These are phyloP conservation scores for Neurospora tetrasperma DNA, from an alignment of 495 filamentous ascomycete species.

Conservation along the genomic window DNA sequence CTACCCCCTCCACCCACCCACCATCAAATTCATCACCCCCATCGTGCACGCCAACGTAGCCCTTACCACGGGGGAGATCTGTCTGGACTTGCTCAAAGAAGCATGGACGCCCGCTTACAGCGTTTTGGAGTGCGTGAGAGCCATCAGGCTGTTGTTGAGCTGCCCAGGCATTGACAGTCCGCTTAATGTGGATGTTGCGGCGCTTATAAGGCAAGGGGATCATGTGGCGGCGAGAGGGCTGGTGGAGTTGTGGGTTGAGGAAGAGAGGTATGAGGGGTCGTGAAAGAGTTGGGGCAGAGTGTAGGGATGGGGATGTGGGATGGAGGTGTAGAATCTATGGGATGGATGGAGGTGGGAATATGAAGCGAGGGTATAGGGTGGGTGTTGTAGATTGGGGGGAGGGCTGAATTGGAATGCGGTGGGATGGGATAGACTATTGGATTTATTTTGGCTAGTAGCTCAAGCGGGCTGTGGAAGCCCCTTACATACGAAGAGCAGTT, in stretches of 20 bases:
- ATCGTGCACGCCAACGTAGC: conserved; percentile 82
- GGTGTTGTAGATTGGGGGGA: background rate
- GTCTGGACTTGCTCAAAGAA: conserved; percentile 73
- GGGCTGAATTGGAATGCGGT: background rate
- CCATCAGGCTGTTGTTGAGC: conserved; percentile 65
- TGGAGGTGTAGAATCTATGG: no score
- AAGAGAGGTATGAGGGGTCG: conserved; percentile 37
- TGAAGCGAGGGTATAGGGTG: background rate
- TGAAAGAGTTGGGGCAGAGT: background rate
- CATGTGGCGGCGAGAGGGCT: conserved; percentile 63
- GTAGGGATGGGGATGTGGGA: no score
- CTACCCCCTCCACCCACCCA: conserved; percentile 72
- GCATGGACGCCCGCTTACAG: conserved; percentile 82
- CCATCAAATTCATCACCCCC: conserved; percentile 65
- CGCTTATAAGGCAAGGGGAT: conserved; percentile 67
- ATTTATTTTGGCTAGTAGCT: background rate
- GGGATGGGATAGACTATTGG: background rate
- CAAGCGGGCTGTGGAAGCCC: no score
- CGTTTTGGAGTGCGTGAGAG: conserved; percentile 63
- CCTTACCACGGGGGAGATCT: conserved; percentile 81
- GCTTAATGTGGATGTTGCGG: conserved; percentile 81
- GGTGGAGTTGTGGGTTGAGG: conserved; percentile 68
- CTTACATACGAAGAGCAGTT: no score
- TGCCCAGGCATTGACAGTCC: conserved; percentile 74
- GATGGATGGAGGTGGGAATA: background rate